Evolutionary conservation across 352 stramenopile genomes (phyloP).

Genomic region (Albugo candida): DNA sequence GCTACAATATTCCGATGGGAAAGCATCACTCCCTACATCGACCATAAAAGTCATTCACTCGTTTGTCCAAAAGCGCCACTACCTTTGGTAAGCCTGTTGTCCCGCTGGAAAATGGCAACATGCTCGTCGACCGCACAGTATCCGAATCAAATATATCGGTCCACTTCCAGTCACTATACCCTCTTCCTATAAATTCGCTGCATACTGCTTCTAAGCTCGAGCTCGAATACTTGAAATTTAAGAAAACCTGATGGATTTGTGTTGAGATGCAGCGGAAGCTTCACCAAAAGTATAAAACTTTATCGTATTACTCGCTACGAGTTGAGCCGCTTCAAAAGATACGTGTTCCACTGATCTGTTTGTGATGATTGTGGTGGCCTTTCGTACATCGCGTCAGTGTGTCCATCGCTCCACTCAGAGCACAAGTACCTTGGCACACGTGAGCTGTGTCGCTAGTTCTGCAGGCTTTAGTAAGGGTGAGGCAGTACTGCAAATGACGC

Average conservation of each 20-base stretch:
- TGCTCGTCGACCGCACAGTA: conserved; percentile 10
- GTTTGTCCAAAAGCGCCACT: conserved; percentile 1
- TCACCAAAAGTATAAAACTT: conserved; percentile 31
- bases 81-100: conserved; percentile 84
- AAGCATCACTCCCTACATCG: conserved; percentile 64
- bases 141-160: conserved; percentile 14
- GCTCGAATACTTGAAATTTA: too few species aligned
- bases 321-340: conserved; percentile 20
- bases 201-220: conserved; percentile 38
- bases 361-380: conserved; percentile 20
- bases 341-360: conserved; percentile 25
- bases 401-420: not conserved
- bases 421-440: conserved; percentile 13
- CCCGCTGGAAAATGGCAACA: conserved; percentile 86
- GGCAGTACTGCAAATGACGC: conserved; percentile 29
- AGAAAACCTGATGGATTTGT: conserved; percentile 38
- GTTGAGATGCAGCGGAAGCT: conserved; percentile 4
- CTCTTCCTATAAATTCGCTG: conserved; percentile 3
- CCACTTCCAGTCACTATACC: too few species aligned
- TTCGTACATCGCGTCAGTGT: not conserved
- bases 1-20: conserved; percentile 77
- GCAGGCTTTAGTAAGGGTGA: conserved; percentile 27
- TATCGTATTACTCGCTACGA: conserved; percentile 13
- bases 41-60: not conserved
- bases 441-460: conserved; percentile 19